A percentile compares a stretch with the other conserved stretches of the same genome.
Conservation (phyloP, 768 basidiomycete species). For the Polyporus arcularius region DNA sequence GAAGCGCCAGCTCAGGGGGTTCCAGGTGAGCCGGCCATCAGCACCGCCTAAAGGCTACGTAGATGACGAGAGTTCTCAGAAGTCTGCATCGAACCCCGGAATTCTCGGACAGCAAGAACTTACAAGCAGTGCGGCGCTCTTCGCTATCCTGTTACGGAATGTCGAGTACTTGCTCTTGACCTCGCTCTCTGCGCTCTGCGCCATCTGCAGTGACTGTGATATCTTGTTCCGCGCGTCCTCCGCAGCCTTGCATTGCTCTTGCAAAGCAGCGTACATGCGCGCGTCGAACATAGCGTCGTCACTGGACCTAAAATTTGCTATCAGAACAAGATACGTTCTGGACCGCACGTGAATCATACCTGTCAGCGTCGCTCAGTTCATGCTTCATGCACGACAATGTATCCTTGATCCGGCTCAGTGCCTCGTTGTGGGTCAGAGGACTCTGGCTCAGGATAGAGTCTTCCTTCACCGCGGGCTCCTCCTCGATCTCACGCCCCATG, state of each 20-base stretch:
- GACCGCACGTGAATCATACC: conserved; percentile 37
- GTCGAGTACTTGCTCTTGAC: conserved; percentile 36
- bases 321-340: not conserved
- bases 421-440: conserved; percentile 47
- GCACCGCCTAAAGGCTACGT: not conserved
- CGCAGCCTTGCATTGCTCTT: conserved; percentile 53
- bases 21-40: conserved; percentile 14
- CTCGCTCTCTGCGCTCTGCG: conserved; percentile 36
- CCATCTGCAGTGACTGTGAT: conserved; percentile 40
- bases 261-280: conserved; percentile 49
- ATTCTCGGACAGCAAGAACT: conserved; percentile 17
- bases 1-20: conserved; percentile 27
- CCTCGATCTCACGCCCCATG: conserved; percentile 62
- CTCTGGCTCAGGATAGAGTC: conserved; percentile 21
- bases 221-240: conserved; percentile 51
- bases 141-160: conserved; percentile 37
- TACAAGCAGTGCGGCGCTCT: conserved; percentile 39
- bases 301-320: conserved; percentile 36
- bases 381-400: conserved; percentile 59
- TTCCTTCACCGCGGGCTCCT: conserved; percentile 24
- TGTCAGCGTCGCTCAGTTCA: conserved; percentile 58
- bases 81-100: not conserved
- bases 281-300: conserved; percentile 42
- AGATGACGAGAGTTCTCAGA: not conserved
- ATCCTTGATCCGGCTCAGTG: conserved; percentile 56